A percentile compares a stretch with the other conserved stretches of the same genome.
Evolutionary conservation across 2,329 filamentous ascomycete species (phyloP).

Genomic region (Neofusicoccum laricinum): DNA sequence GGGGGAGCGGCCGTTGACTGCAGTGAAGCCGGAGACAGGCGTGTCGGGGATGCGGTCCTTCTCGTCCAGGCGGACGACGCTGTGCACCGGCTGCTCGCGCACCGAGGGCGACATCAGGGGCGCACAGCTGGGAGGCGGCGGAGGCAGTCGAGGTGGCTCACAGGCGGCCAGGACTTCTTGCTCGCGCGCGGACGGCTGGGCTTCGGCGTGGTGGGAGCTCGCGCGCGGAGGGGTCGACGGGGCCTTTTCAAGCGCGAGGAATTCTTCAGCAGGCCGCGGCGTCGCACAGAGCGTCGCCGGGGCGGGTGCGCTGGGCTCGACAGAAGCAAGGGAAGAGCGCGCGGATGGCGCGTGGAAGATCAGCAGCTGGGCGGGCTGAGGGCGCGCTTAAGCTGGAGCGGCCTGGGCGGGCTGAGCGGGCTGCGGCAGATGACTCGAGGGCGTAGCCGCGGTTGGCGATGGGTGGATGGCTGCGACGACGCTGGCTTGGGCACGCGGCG

Average conservation of each 20-base stretch:
- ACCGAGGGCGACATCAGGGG: constrained; percentile 6
- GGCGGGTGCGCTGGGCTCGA: background rate
- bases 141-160: background rate
- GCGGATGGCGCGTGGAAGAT: background rate
- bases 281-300: background rate
- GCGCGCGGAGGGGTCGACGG: background rate
- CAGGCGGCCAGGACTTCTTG: background rate
- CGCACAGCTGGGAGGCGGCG: background rate
- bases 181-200: background rate
- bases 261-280: background rate
- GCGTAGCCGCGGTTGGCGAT: background rate
- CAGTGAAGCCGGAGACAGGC: constrained; percentile 7
- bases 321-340: constrained; percentile 3
- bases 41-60: background rate
- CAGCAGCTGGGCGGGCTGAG: background rate
- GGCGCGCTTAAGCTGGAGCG: background rate
- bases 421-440: background rate
- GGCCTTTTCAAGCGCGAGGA: background rate
- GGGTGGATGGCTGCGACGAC: background rate
- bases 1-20: constrained; percentile 13
- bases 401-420: background rate
- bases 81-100: background rate
- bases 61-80: constrained; percentile 4
- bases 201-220: background rate
- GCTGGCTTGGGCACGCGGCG: background rate